Conservation (phyloP, 306 rosid genomes). For the Ziziphus jujuba region DNA sequence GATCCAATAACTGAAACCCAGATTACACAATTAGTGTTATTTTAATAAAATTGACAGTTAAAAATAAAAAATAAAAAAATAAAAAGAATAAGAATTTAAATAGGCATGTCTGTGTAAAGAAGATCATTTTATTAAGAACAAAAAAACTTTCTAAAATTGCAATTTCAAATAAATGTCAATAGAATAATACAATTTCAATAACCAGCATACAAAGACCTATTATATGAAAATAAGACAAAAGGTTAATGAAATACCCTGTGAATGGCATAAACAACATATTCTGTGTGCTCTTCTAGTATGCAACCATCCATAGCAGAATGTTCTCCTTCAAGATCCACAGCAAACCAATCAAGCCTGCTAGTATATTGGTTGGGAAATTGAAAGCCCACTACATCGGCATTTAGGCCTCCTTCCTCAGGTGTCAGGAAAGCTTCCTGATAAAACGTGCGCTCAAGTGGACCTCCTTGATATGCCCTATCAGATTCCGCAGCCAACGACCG, state of each 20-base stretch:
- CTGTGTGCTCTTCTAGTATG: conserved; percentile 83
- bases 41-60: conserved; percentile 10
- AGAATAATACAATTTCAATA: neutral
- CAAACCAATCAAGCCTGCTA: conserved; percentile 86
- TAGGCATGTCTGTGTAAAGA: neutral
- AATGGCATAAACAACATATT: conserved; percentile 83
- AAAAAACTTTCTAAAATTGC: no score
- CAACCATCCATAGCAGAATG: conserved; percentile 99
- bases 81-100: neutral
- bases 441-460: conserved; percentile 73
- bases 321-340: conserved; percentile 96
- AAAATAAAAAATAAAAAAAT: no score
- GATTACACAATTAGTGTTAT: conserved; percentile 10
- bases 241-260: conserved; percentile 65
- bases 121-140: no score
- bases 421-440: conserved; percentile 69
- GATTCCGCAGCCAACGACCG: conserved; percentile 96
- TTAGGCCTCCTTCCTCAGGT: conserved; percentile 60
- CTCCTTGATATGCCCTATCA: conserved; percentile 84
- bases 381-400: conserved; percentile 38
- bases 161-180: no score
- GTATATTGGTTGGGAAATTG: conserved; percentile 61
- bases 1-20: conserved; percentile 79
- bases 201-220: neutral
- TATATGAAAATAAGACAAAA: conserved; percentile 13